Conservation (phyloP, 306 rosid genomes). For the Benincasa hispida region DNA sequence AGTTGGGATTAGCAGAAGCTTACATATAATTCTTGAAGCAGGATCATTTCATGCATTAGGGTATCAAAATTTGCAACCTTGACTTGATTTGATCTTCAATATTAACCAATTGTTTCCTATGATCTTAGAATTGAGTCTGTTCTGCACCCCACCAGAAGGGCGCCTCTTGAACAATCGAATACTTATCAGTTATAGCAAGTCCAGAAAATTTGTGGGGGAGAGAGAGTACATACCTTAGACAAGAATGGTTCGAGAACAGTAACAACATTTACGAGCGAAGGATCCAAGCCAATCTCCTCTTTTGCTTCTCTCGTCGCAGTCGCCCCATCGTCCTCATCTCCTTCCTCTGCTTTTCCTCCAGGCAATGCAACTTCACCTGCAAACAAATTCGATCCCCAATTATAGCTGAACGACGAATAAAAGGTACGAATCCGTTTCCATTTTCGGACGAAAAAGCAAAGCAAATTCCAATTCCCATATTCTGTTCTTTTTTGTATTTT, state of each 20-base stretch:
- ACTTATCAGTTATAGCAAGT: neutral
- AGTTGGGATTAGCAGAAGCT: neutral
- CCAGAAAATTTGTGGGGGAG: neutral
- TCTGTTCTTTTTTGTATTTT: no score
- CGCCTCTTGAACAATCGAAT: neutral
- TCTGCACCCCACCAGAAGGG: neutral
- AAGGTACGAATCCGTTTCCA: neutral
- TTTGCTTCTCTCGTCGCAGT: conserved; percentile 86
- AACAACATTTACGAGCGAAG: conserved; percentile 61
- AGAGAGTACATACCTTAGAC: conserved; percentile 50
- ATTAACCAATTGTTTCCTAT: neutral
- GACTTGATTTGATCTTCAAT: neutral
- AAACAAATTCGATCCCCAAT: neutral
- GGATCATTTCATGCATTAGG: neutral
- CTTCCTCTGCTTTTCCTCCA: conserved; percentile 89
- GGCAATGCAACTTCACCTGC: conserved; percentile 94
- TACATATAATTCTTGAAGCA: neutral
- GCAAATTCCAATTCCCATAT: neutral
- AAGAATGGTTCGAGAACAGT: conserved; percentile 83
- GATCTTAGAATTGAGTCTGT: neutral
- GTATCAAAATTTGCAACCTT: neutral
- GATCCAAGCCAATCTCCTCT: conserved; percentile 93
- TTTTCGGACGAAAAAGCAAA: neutral
- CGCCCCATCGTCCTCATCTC: conserved; percentile 76
- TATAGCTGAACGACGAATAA: neutral